Evolutionary conservation across 202 grass and related monocot genomes (phyloP), one percentile per base, ranked within the genome.

Genomic region (Saccharum hybrid): DNA sequence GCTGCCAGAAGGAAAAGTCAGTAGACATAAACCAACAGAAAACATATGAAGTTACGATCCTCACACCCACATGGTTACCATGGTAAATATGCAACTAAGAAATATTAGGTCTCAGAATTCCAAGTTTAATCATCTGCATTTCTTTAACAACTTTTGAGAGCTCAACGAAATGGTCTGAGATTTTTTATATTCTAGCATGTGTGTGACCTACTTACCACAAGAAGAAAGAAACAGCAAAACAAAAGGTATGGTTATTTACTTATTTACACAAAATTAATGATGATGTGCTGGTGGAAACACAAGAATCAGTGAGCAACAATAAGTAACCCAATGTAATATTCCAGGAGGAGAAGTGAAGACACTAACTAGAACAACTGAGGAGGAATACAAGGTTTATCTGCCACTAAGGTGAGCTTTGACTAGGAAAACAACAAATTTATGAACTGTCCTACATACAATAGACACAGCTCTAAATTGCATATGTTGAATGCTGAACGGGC

Each of bases 1-100:
- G 81, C 82, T 82, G 83, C 77, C 81, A 82, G 65, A 74, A 88
- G 66, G 31, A 60, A 63, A 84, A 81, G 31, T 37, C 0, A 9
- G 41, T 84, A 31, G 8, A 12, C 28, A 69, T 69, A 74, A 51
- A 51, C 6, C 13, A 33, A 18, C 7, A 33, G 2, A 72, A 31
- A 72, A 49, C 21, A 67, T 59, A 66, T 39, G 62, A 61, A 38
- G 7, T 22, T 59, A 59, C 4, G n/a, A 59, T 22, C 5, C 71
- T 66, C 16, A 21, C 23, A 79, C 71, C 54, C 8, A n/a, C 12
- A 83, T 54, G 9, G 56, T 28, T 74, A 49, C 37, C 49, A 36
- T 39, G 65, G 14, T 73, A 48, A 72, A 19, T 26, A 46, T 19
- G 48, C 15, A 71, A 34, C 5, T 22, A 46, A 19, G 28, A 63